Conservation (phyloP, 106 monocot species). For the Ottelia alismoides region DNA sequence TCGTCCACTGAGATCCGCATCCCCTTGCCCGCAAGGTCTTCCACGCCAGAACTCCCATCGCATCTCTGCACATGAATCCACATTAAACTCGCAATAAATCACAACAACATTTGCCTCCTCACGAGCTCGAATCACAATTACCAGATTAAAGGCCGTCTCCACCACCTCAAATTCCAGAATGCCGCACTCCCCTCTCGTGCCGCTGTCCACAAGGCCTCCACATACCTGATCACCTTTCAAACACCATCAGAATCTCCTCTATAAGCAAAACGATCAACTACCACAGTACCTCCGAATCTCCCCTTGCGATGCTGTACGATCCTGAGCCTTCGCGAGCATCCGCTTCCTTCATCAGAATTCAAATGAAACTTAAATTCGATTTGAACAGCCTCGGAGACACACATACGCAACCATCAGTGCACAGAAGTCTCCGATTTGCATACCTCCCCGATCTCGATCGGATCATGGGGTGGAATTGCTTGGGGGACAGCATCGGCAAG, state of each 20-base stretch:
- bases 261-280: not conserved
- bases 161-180: not conserved
- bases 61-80: slow-evolving; percentile 20
- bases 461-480: not conserved
- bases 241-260: not conserved
- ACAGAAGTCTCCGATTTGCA: not conserved
- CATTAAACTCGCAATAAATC: not conserved
- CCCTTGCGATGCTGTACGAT: too few relatives aligned
- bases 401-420: not conserved
- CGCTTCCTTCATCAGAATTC: slow-evolving; percentile 1
- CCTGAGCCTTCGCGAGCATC: too few relatives aligned
- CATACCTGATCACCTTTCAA: not conserved
- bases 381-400: not conserved
- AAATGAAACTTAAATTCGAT: not conserved
- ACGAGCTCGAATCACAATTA: slow-evolving; percentile 6
- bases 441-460: not conserved
- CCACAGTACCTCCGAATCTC: too few relatives aligned
- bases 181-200: not conserved
- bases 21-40: slow-evolving; percentile 7
- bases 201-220: not conserved
- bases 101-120: too few relatives aligned
- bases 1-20: too few relatives aligned
- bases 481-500: slow-evolving; percentile 43
- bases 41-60: slow-evolving; percentile 3
- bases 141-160: slow-evolving; percentile 33